Conservation (phyloP, 495 filamentous ascomycete genomes). For the Beverwykella pulmonaria region DNA sequence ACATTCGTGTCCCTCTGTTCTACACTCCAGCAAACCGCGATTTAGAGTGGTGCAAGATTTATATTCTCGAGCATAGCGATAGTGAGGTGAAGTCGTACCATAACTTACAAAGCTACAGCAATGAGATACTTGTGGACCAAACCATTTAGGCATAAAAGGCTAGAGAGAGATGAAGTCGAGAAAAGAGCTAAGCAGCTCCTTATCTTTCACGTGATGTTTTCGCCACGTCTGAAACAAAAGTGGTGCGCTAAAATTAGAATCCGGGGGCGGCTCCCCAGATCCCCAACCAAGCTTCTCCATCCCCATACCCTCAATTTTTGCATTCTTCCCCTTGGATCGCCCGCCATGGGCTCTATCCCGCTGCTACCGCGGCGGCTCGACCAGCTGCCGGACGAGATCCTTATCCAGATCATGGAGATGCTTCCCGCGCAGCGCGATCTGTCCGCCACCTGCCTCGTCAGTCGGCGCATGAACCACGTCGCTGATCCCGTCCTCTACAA, state of each 20-base stretch:
- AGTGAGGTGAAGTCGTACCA: no score
- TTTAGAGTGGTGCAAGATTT: no score
- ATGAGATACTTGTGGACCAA: no score
- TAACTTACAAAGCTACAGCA: no score
- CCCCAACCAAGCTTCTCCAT: not conserved
- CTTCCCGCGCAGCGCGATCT: constrained; percentile 1
- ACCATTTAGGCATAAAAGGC: no score
- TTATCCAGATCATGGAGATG: constrained; percentile 12
- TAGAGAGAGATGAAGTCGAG: not conserved
- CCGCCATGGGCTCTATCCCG: not conserved
- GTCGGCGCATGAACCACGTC: constrained; percentile 6
- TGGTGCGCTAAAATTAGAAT: not conserved
- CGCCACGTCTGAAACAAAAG: not conserved
- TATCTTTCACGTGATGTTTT: not conserved
- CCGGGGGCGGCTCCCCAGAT: not conserved
- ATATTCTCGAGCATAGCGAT: no score
- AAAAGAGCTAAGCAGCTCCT: not conserved
- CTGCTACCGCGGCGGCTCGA: not conserved
- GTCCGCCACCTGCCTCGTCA: not conserved
- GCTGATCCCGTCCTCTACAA: constrained; percentile 17
- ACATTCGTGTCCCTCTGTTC: no score
- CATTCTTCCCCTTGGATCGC: not conserved
- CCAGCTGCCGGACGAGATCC: constrained; percentile 15
- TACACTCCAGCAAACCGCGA: no score
- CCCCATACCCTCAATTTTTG: not conserved